phyloP scores from a whole-genome alignment of 306 rosid species.

The Vigna nakashimae region DNA sequence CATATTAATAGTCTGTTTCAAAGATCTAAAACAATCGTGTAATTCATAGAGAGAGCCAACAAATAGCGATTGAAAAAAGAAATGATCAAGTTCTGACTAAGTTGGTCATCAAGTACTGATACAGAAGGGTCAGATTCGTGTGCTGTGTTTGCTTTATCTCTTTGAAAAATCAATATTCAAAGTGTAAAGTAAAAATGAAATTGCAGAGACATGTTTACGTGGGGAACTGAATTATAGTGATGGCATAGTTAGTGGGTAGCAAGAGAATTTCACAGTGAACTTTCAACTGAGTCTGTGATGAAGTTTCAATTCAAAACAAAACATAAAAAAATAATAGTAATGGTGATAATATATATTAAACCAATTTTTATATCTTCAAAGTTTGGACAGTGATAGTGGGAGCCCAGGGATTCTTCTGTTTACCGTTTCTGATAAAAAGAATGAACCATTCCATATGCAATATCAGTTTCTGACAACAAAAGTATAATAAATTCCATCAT shows the following conservation, averaged over 20 bases:
- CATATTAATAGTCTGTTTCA: not conserved
- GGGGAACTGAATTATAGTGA: slow-evolving; percentile 42
- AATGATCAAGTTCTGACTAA: no score
- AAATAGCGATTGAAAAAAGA: not conserved
- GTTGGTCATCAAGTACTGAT: not conserved
- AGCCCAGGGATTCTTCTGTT: no score
- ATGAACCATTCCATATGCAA: slow-evolving; percentile 7
- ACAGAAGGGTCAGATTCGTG: slow-evolving; percentile 9
- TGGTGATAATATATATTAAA: no score
- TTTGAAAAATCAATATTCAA: not conserved
- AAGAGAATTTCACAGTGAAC: slow-evolving; percentile 10
- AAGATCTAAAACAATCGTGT: not conserved
- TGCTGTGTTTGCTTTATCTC: slow-evolving; percentile 7
- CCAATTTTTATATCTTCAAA: no score
- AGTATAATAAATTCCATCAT: slow-evolving; percentile 20
- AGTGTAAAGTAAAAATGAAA: slow-evolving; percentile 33
- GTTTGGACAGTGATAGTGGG: no score
- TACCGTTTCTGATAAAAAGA: no score
- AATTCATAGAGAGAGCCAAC: not conserved
- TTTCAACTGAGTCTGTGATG: no score
- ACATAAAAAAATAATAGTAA: no score
- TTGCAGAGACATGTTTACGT: not conserved
- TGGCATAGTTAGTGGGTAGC: slow-evolving; percentile 42
- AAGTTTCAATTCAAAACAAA: not conserved
- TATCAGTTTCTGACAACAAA: slow-evolving; percentile 29